Base-by-base conservation (phyloP, 495 filamentous ascomycete species). In the Aspergillus incahuasiensis region DNA sequence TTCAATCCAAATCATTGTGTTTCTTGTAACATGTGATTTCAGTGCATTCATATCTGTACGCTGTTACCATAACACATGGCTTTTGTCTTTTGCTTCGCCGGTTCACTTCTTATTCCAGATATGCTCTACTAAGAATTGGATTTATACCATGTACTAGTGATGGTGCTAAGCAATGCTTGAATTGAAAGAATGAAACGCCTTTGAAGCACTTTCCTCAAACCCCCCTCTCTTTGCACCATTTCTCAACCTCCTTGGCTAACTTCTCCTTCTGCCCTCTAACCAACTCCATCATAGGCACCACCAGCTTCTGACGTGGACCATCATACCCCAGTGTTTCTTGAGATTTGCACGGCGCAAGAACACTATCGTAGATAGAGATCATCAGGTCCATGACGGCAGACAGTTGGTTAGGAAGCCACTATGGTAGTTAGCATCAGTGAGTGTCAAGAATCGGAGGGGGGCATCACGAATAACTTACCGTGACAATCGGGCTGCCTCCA, bases 401-500 rank as follows among this genome's bases (percentile, higher is more conserved):
- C 21, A 95, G 75, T 69, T 94, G 90, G 62, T 92, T 92, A 1
- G 90, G 90, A 32, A 95, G 77, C 89, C 90, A 95, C 82, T 85
- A 25, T 32, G 38, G 2, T 51, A 15, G 50, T 51, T 40, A 50
- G 25, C 7, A 34, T 16, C 12, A 9, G 28, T 24, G 38, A 8
- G 18, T 1, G 38, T n/a, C n/a, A n/a, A n/a, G n/a, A n/a, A 16
- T 25, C 22, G 32, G 5, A 16, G 47, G 13, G 38, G 38, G 41
- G 6, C 1, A 13, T 18, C 38, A 16, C 39, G 46, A 40, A 34
- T 15, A 11, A 74, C 80, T 63, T 69, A 82, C 82, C 18, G 88
- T 92, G 12, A 96, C 88, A 55, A 96, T 95, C 1, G 91, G 91
- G 64, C 88, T 92, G 1, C 91, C 91, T 1, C 91, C 91, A 0